Evolutionary conservation across 805 yeast species (phyloP).

Genomic region (Metschnikowia vanudenii): DNA sequence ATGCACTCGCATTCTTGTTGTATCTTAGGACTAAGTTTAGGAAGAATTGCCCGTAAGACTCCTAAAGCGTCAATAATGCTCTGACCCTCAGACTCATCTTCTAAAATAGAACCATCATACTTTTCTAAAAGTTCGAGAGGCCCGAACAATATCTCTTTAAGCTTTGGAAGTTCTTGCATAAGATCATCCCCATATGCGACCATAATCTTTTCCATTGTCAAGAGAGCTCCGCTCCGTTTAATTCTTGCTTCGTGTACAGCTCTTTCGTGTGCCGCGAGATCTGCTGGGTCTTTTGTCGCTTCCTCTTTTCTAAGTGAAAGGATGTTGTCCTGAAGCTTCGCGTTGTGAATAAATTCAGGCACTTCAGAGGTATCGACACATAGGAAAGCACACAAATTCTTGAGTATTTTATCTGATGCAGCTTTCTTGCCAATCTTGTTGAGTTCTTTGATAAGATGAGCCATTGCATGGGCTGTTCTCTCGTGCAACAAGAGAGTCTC

Average conservation of each 20-base stretch:
- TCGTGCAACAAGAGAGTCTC: slow-evolving; percentile 62
- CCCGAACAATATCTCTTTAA: slow-evolving; percentile 62
- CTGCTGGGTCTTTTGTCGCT: slow-evolving; percentile 58
- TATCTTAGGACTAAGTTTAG: slow-evolving; percentile 52
- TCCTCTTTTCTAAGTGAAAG: slow-evolving; percentile 81
- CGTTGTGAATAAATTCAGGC: slow-evolving; percentile 80
- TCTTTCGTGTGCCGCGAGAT: slow-evolving; percentile 56
- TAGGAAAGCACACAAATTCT: slow-evolving; percentile 85
- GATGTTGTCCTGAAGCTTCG: slow-evolving; percentile 50
- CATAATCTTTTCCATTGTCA: slow-evolving; percentile 63
- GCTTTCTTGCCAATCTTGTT: slow-evolving; percentile 56
- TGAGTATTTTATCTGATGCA: slow-evolving; percentile 84
- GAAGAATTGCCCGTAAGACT: slow-evolving; percentile 69
- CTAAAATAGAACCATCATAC: slow-evolving; percentile 25
- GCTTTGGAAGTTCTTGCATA: slow-evolving; percentile 63
- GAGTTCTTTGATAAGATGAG: slow-evolving; percentile 61
- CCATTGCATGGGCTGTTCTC: slow-evolving; percentile 68
- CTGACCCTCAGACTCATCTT: slow-evolving; percentile 63
- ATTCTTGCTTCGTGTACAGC: slow-evolving; percentile 72
- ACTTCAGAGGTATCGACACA: slow-evolving; percentile 96
- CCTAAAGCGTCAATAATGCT: slow-evolving; percentile 84
- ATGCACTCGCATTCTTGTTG: slow-evolving; percentile 47
- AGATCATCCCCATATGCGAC: slow-evolving; percentile 50
- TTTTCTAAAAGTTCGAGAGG: slow-evolving; percentile 49
- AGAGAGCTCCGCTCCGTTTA: slow-evolving; percentile 81